These are phyloP conservation scores for Botrytis hyacinthi DNA, from an alignment of 2,329 filamentous ascomycete genomes.

Conservation along the genomic window DNA sequence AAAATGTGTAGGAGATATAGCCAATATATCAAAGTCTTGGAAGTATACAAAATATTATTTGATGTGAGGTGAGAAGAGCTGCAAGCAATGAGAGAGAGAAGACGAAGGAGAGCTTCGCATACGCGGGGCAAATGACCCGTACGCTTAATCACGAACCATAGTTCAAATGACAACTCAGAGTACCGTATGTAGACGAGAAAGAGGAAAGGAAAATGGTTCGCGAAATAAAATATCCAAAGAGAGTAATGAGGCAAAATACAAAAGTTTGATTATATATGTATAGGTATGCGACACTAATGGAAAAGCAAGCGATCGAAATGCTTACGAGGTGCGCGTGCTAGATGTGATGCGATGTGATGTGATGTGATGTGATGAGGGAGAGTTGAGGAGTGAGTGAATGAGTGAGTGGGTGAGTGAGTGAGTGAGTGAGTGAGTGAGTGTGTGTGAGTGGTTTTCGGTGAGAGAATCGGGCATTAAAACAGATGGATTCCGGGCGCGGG, in stretches of 20 bases:
- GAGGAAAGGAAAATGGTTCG: neutral
- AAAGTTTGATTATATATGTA: neutral
- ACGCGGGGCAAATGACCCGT: slow-evolving; percentile 8
- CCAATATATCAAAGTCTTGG: slow-evolving; percentile 20
- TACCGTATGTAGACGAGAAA: neutral
- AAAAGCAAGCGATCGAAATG: neutral
- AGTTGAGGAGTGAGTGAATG: neutral
- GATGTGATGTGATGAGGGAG: neutral
- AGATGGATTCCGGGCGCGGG: neutral
- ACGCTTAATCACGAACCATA: neutral
- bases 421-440: neutral
- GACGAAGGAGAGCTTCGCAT: neutral
- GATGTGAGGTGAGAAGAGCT: slow-evolving; percentile 30
- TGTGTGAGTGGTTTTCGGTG: slow-evolving; percentile 6
- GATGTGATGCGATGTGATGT: neutral
- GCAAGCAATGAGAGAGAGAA: neutral
- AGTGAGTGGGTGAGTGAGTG: neutral
- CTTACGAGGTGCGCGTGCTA: neutral
- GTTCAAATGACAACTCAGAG: neutral
- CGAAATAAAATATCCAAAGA: neutral
- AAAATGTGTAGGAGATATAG: slow-evolving; percentile 23
- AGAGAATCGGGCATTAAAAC: slow-evolving; percentile 17
- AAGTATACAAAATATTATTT: slow-evolving; percentile 11
- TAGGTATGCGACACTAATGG: neutral
- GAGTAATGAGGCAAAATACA: neutral